A percentile compares a stretch with the other conserved stretches of the same genome.
Evolutionary conservation across 495 filamentous ascomycete species (phyloP).

Genomic region (Evernia prunastri): DNA sequence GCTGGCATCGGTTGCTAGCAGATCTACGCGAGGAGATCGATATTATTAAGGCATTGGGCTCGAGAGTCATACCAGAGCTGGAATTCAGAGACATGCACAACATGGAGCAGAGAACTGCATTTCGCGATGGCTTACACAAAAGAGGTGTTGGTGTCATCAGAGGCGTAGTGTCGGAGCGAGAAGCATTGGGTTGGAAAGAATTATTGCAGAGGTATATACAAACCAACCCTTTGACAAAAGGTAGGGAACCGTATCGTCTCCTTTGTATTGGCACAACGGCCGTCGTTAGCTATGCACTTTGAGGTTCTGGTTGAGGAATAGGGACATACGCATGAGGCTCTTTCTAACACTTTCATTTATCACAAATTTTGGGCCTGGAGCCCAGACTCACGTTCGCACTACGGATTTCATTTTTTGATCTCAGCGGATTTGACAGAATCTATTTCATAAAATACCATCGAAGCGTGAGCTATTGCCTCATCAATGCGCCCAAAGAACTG

Average conservation of each 20-base stretch:
- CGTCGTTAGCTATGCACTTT: neutral
- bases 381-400: neutral
- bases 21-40: conserved; percentile 45
- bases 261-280: neutral
- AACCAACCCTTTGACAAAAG: conserved; percentile 41
- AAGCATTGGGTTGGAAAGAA: conserved; percentile 52
- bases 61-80: conserved; percentile 44
- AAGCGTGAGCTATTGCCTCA: neutral
- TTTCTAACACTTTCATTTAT: neutral
- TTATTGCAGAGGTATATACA: conserved; percentile 49
- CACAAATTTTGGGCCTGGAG: neutral
- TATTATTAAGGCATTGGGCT: conserved; percentile 34
- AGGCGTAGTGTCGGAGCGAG: conserved; percentile 49
- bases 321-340: neutral
- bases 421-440: neutral
- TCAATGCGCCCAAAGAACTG: neutral
- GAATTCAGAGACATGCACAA: conserved; percentile 42
- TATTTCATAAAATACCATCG: neutral
- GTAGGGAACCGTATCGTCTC: conserved; percentile 2
- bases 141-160: conserved; percentile 54
- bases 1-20: conserved; percentile 64
- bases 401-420: neutral
- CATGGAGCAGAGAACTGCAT: conserved; percentile 31
- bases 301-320: neutral
- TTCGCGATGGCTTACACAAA: conserved; percentile 41